phyloP scores from a whole-genome alignment of 257 asterid genomes.

The Ligustrum vulgare region DNA sequence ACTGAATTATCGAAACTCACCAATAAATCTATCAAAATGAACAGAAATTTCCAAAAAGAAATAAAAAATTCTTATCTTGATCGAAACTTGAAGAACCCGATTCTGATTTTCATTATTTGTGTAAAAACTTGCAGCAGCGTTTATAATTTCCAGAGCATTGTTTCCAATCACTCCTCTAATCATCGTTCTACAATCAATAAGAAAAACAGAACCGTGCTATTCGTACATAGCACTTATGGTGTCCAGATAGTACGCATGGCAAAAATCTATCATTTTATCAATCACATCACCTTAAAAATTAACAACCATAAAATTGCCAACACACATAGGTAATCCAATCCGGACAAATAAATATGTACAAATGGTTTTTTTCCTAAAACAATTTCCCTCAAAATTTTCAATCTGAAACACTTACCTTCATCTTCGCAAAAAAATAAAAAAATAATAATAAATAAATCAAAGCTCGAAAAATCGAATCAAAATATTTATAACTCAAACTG shows the following conservation, averaged over 20 bases:
- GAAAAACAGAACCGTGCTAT: no score
- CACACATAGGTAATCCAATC: no score
- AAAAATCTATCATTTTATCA: no score
- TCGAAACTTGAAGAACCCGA: conserved; percentile 55
- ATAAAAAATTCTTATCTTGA: conserved; percentile 48
- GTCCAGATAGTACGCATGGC: no score
- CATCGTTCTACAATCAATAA: conserved; percentile 40
- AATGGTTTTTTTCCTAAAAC: no score
- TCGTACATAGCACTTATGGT: no score
- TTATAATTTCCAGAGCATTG: conserved; percentile 67
- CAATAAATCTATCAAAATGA: conserved; percentile 13
- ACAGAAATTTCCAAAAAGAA: neutral
- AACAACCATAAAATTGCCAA: no score
- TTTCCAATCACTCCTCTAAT: conserved; percentile 49
- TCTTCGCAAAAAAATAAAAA: no score
- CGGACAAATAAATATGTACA: no score
- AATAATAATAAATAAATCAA: neutral
- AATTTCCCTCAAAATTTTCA: conserved; percentile 14
- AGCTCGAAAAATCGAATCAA: neutral
- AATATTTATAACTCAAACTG: conserved; percentile 12
- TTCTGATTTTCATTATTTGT: conserved; percentile 51
- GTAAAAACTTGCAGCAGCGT: conserved; percentile 94
- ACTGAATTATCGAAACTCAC: neutral
- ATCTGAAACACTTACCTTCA: neutral
- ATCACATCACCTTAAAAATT: no score